phyloP scores from a whole-genome alignment of 2,329 filamentous ascomycete species.

The Colletotrichum cereale region DNA sequence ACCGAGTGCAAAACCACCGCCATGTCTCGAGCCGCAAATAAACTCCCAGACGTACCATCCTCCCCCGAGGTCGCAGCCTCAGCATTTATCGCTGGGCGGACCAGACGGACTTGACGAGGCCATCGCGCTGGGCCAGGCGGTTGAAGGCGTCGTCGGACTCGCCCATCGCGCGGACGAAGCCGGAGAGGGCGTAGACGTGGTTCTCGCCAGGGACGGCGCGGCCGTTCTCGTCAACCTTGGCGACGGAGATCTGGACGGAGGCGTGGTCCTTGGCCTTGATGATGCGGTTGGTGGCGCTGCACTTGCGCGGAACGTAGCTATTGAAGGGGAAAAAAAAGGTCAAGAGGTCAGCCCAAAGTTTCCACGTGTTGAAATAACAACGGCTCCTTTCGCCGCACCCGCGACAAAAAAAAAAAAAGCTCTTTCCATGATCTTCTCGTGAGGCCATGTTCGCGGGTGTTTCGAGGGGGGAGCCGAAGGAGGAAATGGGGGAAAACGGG shows the following conservation, averaged over 20 bases:
- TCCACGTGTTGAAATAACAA: neutral
- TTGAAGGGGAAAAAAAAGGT: slow-evolving; percentile 34
- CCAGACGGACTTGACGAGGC: slow-evolving; percentile 98
- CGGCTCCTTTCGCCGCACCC: slow-evolving; percentile 18
- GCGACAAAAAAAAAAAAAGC: slow-evolving; percentile 14
- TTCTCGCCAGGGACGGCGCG: slow-evolving; percentile 93
- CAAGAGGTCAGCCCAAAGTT: slow-evolving; percentile 46
- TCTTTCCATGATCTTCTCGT: neutral
- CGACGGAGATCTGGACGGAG: slow-evolving; percentile 95
- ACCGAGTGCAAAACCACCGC: slow-evolving; percentile 7
- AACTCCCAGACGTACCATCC: slow-evolving; percentile 35
- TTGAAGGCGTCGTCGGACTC: slow-evolving; percentile 98
- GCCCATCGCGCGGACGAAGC: slow-evolving; percentile 97
- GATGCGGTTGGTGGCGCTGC: slow-evolving; percentile 98
- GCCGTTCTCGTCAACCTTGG: slow-evolving; percentile 99
- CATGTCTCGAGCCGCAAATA: slow-evolving; percentile 22
- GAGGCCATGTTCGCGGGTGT: neutral
- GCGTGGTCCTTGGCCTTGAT: slow-evolving; percentile 99
- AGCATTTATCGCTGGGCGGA: slow-evolving; percentile 74
- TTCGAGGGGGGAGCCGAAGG: slow-evolving; percentile 24
- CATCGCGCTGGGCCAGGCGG: slow-evolving; percentile 94
- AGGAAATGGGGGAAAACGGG: slow-evolving; percentile 30
- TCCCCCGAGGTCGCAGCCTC: slow-evolving; percentile 36
- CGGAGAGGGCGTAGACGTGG: slow-evolving; percentile 96
- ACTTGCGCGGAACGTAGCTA: slow-evolving; percentile 99